These are phyloP conservation scores for Sorghum bicolor DNA, from an alignment of 176 grass and related monocot genomes.

Conservation along the genomic window DNA sequence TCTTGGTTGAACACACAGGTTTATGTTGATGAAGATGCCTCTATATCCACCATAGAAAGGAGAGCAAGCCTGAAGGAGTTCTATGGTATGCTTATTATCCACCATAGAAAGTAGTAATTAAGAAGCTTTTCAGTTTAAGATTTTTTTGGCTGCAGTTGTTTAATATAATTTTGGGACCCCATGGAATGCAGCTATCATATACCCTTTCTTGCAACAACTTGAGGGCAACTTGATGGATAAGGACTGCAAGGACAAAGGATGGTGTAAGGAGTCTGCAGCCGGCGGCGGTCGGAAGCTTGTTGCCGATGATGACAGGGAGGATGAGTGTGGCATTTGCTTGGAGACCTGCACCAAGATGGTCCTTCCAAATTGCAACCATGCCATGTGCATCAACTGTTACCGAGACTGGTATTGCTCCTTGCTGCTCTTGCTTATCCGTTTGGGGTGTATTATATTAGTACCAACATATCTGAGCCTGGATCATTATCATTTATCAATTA, in stretches of 20 bases:
- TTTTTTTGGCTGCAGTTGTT: neutral
- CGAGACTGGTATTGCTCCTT: slow-evolving; percentile 65
- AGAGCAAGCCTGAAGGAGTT: slow-evolving; percentile 89
- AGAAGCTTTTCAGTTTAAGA: slow-evolving; percentile 8
- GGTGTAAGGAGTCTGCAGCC: slow-evolving; percentile 41
- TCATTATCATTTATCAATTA: slow-evolving; percentile 34
- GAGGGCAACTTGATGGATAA: slow-evolving; percentile 71
- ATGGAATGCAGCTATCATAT: slow-evolving; percentile 78
- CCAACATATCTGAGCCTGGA: slow-evolving; percentile 6
- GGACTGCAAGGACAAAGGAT: slow-evolving; percentile 63
- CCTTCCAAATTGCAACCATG: slow-evolving; percentile 87
- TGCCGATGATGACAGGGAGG: slow-evolving; percentile 70
- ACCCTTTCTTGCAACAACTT: slow-evolving; percentile 96
- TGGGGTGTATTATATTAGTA: slow-evolving; percentile 18
- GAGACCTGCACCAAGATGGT: slow-evolving; percentile 96
- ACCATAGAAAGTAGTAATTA: neutral
- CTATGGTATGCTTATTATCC: slow-evolving; percentile 51
- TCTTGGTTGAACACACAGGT: slow-evolving; percentile 52
- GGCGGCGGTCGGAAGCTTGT: slow-evolving; percentile 50
- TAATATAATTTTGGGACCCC: slow-evolving; percentile 22
- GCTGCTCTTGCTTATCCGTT: slow-evolving; percentile 35
- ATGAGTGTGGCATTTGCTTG: slow-evolving; percentile 95
- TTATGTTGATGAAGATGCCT: slow-evolving; percentile 70
- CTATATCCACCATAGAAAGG: slow-evolving; percentile 87
- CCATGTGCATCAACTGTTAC: slow-evolving; percentile 97